These are phyloP conservation scores for Arxiozyma bovina DNA, from an alignment of 1,139 yeast genomes.

Conservation along the genomic window DNA sequence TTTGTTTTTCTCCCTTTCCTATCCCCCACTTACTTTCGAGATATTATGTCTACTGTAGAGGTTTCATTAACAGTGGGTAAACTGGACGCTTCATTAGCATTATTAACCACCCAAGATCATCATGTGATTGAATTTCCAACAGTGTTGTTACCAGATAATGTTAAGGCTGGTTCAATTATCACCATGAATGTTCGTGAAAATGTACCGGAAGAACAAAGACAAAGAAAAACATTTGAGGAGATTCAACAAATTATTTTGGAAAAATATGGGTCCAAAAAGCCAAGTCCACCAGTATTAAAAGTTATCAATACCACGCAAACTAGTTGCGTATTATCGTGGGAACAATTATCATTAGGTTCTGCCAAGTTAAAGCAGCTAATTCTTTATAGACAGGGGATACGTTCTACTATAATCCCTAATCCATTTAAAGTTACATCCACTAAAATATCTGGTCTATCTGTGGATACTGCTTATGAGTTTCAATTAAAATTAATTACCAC, in stretches of 20 bases:
- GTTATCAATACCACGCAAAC: slow-evolving; percentile 85
- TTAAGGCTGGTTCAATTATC: slow-evolving; percentile 88
- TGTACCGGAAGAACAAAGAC: slow-evolving; percentile 54
- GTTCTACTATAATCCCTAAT: slow-evolving; percentile 79
- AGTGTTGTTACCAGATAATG: slow-evolving; percentile 79
- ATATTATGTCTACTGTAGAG: slow-evolving; percentile 22
- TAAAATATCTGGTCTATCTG: slow-evolving; percentile 82
- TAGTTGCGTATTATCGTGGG: slow-evolving; percentile 93
- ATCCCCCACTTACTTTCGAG: not conserved
- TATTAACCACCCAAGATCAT: slow-evolving; percentile 83
- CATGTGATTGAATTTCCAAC: slow-evolving; percentile 96
- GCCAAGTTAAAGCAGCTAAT: slow-evolving; percentile 70
- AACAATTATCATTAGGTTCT: slow-evolving; percentile 72
- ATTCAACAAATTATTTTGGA: slow-evolving; percentile 69
- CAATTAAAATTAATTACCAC: slow-evolving; percentile 77
- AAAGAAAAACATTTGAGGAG: slow-evolving; percentile 46
- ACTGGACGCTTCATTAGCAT: slow-evolving; percentile 88
- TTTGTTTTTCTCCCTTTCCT: not conserved
- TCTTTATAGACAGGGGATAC: slow-evolving; percentile 58
- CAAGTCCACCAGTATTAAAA: slow-evolving; percentile 62
- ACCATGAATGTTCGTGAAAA: slow-evolving; percentile 80
- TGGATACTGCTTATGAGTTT: slow-evolving; percentile 74
- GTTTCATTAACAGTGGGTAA: slow-evolving; percentile 93
- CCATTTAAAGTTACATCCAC: slow-evolving; percentile 75
- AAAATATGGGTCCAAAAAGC: slow-evolving; percentile 66